Base-by-base conservation (phyloP, 495 filamentous ascomycete species). In the Xylaria palmicola region DNA sequence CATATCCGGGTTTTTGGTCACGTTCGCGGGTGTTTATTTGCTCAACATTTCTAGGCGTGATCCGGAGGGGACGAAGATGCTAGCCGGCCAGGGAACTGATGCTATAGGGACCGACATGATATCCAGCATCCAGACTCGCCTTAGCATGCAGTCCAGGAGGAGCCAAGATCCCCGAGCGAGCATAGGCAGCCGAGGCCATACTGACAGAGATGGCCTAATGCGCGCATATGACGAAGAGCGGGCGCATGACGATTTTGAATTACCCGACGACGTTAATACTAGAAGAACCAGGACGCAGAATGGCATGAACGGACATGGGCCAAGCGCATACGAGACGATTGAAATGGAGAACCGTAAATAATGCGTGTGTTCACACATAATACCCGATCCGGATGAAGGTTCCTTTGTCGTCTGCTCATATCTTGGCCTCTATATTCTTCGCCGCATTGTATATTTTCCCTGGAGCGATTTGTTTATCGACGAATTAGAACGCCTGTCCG, bases 21-120 rank as follows among this genome's bases (percentile, higher is more conserved):
- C 97, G 62, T 98, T 98, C 76, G 88, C 93, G 2, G 94, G 94
- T 40, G 94, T 98, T 39, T 98, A 98, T 74, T 87, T 98, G 5
- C 86, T 98, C 65, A 98, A 98, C 68, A 87, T 98, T 29, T 96
- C 92, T 8, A 89, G 95, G 55, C 81, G 86, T 62, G 94, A 98
- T 69, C 92, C 94, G 0, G 86, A 96, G 62, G 95, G 94, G 19
- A 85, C 80, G 41, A 81, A 78, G 40, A 65, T 86, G 63, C 78
- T 92, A 22, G 88, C 87, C 27, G 79, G 82, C 43, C 88, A 87
- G 57, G 84, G 85, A 43, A 75, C 82, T 37, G 89, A 96, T 69
- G 90, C 85, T 27, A 88, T 93, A 15, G 94, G 93, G 15, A 96
- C 92, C 20, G 94, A 98, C 69, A 91, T 87, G 60, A 86, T 98